Evolutionary conservation across 148 eudicot species (phyloP).

Genomic region (Vaccinium macrocarpon): DNA sequence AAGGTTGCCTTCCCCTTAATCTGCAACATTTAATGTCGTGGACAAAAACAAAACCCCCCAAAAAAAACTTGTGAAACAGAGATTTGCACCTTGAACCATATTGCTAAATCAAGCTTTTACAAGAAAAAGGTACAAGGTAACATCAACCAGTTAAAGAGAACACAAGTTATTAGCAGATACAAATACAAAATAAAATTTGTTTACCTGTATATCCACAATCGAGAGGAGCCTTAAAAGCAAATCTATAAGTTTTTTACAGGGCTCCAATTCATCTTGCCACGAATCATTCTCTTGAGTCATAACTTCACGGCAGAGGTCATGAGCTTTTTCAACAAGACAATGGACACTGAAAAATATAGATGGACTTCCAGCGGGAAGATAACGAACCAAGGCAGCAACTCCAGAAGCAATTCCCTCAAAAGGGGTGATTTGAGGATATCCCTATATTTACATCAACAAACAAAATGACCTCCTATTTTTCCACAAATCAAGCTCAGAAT

Average conservation of each 20-base stretch:
- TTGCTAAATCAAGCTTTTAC: not conserved
- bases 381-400: conserved; percentile 74
- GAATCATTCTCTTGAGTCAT: conserved; percentile 31
- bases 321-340: conserved; percentile 66
- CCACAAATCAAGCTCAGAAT: not conserved
- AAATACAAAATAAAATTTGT: not conserved
- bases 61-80: not conserved
- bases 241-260: conserved; percentile 66
- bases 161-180: not conserved
- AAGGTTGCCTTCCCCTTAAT: conserved; percentile 7
- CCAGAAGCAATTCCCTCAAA: conserved; percentile 94
- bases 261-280: conserved; percentile 68
- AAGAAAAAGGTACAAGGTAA: not conserved
- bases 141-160: not conserved
- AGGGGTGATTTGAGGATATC: conserved; percentile 80
- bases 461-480: conserved; percentile 6
- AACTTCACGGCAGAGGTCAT: conserved; percentile 39
- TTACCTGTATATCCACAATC: conserved; percentile 82
- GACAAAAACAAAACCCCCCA: not conserved
- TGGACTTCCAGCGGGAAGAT: conserved; percentile 96
- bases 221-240: conserved; percentile 66
- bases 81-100: not conserved
- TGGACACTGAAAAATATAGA: conserved; percentile 69
- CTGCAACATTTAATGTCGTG: not conserved
- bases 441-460: conserved; percentile 32